Conservation (phyloP, 768 basidiomycete genomes). For the Psilocybe azurescens region DNA sequence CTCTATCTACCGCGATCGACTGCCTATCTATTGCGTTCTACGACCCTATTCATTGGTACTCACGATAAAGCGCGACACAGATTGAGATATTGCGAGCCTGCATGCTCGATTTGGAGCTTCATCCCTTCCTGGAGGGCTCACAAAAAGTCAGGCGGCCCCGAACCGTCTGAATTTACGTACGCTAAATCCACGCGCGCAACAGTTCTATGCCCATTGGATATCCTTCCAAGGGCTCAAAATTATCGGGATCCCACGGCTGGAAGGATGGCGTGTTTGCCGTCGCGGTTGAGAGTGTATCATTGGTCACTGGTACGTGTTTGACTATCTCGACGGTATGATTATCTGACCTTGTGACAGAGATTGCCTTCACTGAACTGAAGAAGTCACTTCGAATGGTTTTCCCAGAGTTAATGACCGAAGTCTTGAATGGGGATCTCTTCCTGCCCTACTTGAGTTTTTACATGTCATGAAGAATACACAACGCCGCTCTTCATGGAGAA, state of each 20-base stretch:
- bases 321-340: background rate
- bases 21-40: background rate
- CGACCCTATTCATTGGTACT: background rate
- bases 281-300: background rate
- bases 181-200: background rate
- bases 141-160: conserved; percentile 8
- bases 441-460: background rate
- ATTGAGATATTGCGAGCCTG: conserved; percentile 6
- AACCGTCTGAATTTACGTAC: conserved; percentile 15
- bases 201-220: conserved; percentile 7
- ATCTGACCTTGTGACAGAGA: conserved; percentile 13
- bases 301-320: conserved; percentile 7
- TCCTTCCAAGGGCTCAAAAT: background rate
- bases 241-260: conserved; percentile 1
- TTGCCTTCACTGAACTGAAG: background rate
- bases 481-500: background rate
- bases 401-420: background rate
- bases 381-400: background rate
- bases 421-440: background rate
- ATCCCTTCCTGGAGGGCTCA: conserved; percentile 6
- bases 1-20: background rate
- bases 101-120: background rate
- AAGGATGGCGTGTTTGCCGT: background rate
- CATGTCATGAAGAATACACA: background rate
- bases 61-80: background rate